phyloP scores from a whole-genome alignment of 163 green algal genomes.

The Coccomyxa subellipsoidea region DNA sequence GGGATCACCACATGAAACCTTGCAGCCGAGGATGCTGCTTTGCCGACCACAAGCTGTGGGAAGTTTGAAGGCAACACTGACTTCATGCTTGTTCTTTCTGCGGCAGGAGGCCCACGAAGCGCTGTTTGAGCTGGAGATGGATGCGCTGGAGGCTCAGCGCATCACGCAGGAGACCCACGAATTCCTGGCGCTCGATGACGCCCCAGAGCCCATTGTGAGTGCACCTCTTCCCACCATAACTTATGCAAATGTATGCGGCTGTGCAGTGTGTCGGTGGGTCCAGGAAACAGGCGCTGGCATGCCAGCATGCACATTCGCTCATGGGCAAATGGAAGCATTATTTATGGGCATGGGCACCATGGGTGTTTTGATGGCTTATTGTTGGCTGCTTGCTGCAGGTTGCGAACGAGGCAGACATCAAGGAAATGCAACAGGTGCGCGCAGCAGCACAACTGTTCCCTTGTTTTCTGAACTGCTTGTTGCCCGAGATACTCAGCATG shows the following conservation, averaged over 20 bases:
- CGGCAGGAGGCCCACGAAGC: conserved; percentile 8
- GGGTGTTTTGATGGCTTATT: not conserved
- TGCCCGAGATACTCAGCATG: too few species aligned
- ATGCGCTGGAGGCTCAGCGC: not conserved
- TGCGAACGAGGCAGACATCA: not conserved
- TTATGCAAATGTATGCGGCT: too few species aligned
- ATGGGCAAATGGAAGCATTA: not conserved
- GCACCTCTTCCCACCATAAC: too few species aligned
- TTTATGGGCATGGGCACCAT: not conserved
- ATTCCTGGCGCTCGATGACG: not conserved
- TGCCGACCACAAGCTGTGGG: too few species aligned
- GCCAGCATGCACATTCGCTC: too few species aligned
- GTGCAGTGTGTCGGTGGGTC: too few species aligned
- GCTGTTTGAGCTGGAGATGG: conserved; percentile 9
- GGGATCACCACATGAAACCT: too few species aligned
- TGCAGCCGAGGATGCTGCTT: too few species aligned
- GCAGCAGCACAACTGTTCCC: not conserved
- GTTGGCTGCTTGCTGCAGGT: not conserved
- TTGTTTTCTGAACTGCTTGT: too few species aligned
- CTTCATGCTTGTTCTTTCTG: too few species aligned
- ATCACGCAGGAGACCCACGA: not conserved
- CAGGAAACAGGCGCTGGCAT: too few species aligned
- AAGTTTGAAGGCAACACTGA: too few species aligned
- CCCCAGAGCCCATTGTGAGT: not conserved
- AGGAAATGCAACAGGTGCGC: not conserved